phyloP scores from a whole-genome alignment of 106 monocot genomes.

The Dendrobium catenatum region DNA sequence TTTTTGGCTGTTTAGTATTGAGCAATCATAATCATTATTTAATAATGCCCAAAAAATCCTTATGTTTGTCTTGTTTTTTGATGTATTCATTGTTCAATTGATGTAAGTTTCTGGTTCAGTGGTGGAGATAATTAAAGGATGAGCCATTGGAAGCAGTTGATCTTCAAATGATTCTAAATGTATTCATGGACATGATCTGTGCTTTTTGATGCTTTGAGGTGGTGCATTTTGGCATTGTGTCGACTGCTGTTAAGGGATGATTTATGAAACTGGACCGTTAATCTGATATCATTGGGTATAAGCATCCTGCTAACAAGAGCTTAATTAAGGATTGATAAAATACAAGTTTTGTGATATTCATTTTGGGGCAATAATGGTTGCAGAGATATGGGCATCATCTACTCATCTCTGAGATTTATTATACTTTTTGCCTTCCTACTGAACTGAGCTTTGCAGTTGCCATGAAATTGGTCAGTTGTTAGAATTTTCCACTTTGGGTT shows the following conservation, averaged over 20 bases:
- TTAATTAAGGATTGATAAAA: neutral
- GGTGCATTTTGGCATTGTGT: neutral
- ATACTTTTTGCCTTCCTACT: neutral
- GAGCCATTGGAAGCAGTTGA: neutral
- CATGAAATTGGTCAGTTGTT: neutral
- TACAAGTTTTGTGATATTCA: neutral
- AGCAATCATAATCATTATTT: neutral
- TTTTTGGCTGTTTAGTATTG: neutral
- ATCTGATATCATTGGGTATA: neutral
- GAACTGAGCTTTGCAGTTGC: neutral
- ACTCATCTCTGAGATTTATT: neutral
- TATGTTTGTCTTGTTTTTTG: neutral
- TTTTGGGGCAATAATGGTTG: neutral
- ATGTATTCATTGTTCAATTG: neutral
- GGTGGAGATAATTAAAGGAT: neutral
- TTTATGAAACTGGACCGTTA: neutral
- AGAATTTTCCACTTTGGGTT: neutral
- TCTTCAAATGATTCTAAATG: neutral
- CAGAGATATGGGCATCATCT: neutral
- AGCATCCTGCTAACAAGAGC: neutral
- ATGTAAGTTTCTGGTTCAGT: neutral
- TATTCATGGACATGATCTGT: neutral
- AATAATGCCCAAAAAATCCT: neutral
- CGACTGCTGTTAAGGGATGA: neutral
- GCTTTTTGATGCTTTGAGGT: neutral